A percentile compares a stretch with the other conserved stretches of the same genome.
Conservation (phyloP, 83 land plant species). For the Larix sibirica region DNA sequence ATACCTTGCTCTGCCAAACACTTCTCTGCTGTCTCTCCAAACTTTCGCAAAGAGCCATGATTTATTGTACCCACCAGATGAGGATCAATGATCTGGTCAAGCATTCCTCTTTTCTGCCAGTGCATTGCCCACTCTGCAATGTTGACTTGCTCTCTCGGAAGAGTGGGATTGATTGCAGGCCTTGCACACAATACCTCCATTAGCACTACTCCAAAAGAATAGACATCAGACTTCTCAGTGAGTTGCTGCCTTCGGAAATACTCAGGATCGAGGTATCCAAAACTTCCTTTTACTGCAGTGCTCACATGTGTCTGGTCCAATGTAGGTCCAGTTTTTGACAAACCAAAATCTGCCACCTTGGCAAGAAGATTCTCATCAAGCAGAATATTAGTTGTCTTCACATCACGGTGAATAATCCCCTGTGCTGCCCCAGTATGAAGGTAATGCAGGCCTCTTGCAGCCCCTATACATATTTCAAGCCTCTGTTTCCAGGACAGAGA, state of each 20-base stretch:
- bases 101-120: conserved; percentile 26
- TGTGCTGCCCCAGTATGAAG: conserved; percentile 36
- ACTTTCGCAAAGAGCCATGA: conserved; percentile 26
- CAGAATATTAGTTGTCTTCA: conserved; percentile 34
- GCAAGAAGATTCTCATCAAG: conserved; percentile 29
- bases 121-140: conserved; percentile 41
- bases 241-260: conserved; percentile 31
- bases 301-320: conserved; percentile 42
- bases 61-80: conserved; percentile 20
- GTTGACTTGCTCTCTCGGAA: conserved; percentile 45
- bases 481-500: conserved; percentile 65
- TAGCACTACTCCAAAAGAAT: conserved; percentile 42
- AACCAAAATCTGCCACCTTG: conserved; percentile 37
- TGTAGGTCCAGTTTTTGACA: conserved; percentile 35
- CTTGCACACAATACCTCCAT: conserved; percentile 42
- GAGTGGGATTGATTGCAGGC: conserved; percentile 38
- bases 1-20: conserved; percentile 31
- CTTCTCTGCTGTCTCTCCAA: conserved; percentile 38
- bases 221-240: conserved; percentile 34
- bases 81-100: conserved; percentile 37
- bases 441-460: conserved; percentile 48
- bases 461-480: conserved; percentile 67
- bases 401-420: conserved; percentile 38
- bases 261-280: conserved; percentile 35
- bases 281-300: conserved; percentile 37